phyloP scores from a whole-genome alignment of 192 early-diverging fungal genomes.

The Podila minutissima region DNA sequence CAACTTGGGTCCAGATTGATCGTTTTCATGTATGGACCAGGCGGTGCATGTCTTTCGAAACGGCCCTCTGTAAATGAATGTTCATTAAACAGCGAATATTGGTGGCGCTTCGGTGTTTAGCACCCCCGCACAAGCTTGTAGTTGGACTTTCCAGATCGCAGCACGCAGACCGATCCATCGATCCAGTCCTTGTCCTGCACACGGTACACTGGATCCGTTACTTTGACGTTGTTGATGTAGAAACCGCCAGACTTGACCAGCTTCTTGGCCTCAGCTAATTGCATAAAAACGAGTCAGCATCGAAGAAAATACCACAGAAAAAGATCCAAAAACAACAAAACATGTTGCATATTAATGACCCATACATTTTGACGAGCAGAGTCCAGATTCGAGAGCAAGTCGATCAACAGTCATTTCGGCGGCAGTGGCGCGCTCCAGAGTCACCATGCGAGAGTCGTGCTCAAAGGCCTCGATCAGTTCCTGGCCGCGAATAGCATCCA shows the following conservation, averaged over 20 bases:
- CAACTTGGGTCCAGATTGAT: too few relatives aligned
- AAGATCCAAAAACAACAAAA: not conserved
- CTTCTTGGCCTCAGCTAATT: constrained; percentile 78
- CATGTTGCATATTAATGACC: not conserved
- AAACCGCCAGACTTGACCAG: constrained; percentile 82
- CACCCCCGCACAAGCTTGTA: constrained; percentile 65
- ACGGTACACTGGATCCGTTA: constrained; percentile 52
- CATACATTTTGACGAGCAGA: constrained; percentile 77
- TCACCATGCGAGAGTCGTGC: constrained; percentile 65
- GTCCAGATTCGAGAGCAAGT: constrained; percentile 67
- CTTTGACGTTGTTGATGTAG: constrained; percentile 77
- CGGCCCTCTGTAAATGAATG: too few relatives aligned
- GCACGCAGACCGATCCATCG: constrained; percentile 70
- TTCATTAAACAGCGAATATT: too few relatives aligned
- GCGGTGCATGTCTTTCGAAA: too few relatives aligned
- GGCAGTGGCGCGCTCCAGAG: constrained; percentile 52
- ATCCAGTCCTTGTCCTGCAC: constrained; percentile 66
- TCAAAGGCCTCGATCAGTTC: constrained; percentile 81
- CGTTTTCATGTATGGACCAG: too few relatives aligned
- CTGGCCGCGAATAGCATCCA: constrained; percentile 52
- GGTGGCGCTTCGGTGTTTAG: too few relatives aligned
- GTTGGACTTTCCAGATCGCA: constrained; percentile 85
- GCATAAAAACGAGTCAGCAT: not conserved
- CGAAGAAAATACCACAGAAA: not conserved
- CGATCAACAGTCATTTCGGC: constrained; percentile 64